Conservation (phyloP, 2,329 filamentous ascomycete species). For the Colletotrichum simmondsii region DNA sequence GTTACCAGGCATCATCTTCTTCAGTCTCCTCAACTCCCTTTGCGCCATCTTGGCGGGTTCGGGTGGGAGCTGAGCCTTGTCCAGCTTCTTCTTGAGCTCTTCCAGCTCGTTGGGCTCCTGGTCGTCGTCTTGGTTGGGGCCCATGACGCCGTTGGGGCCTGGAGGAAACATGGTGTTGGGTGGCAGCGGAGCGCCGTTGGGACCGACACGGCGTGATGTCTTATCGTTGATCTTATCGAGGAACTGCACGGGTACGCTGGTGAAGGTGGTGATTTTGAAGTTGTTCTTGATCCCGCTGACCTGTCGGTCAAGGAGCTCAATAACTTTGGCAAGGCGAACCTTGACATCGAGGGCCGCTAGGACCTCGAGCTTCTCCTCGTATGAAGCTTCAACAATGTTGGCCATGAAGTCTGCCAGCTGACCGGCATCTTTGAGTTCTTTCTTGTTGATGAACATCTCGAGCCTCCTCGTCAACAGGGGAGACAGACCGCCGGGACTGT, state of each 20-base stretch:
- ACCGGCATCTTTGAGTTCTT: conserved; percentile 84
- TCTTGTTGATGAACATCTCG: conserved; percentile 87
- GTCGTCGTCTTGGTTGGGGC: conserved; percentile 69
- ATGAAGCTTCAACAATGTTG: conserved; percentile 86
- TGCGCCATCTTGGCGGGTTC: conserved; percentile 94
- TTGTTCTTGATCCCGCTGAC: conserved; percentile 86
- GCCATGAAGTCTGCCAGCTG: conserved; percentile 95
- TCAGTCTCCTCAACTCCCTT: conserved; percentile 85
- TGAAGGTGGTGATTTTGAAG: conserved; percentile 85
- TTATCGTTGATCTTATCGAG: conserved; percentile 62
- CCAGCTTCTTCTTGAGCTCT: conserved; percentile 88
- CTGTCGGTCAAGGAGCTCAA: conserved; percentile 85
- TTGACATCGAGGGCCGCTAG: conserved; percentile 84
- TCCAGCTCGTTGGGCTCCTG: conserved; percentile 91
- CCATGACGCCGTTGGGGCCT: conserved; percentile 42
- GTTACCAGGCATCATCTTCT: conserved; percentile 96
- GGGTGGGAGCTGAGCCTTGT: conserved; percentile 81
- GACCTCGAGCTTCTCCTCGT: conserved; percentile 91
- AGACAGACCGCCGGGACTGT: conserved; percentile 72
- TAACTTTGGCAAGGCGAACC: conserved; percentile 81
- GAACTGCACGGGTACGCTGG: conserved; percentile 72
- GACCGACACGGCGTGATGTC: conserved; percentile 17
- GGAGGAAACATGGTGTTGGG: conserved; percentile 36
- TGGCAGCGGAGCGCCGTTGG: conserved; percentile 33
- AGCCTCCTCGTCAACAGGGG: conserved; percentile 88